phyloP scores from a whole-genome alignment of 2,329 filamentous ascomycete genomes.

The Amauroascus niger region DNA sequence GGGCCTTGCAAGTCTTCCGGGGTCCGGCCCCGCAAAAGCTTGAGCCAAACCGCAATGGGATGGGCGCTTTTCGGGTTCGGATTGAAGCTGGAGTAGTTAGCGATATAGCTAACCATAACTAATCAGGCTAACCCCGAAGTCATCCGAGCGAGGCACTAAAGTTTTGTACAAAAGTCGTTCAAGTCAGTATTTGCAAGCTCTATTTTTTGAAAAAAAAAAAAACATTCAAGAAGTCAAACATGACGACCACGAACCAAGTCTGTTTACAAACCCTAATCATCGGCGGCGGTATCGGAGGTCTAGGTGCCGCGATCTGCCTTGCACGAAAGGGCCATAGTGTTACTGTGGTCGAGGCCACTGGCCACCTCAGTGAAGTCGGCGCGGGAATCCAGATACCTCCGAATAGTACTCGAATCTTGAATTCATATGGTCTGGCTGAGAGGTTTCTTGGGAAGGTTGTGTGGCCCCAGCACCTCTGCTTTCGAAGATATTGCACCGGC shows the following conservation, averaged over 20 bases:
- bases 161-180: too few species aligned
- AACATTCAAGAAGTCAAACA: background rate
- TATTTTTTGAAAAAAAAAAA: too few species aligned
- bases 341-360: conserved; percentile 18
- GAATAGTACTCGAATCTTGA: conserved; percentile 19
- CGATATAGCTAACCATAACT: too few species aligned
- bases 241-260: background rate
- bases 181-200: too few species aligned
- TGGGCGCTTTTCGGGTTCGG: too few species aligned
- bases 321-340: conserved; percentile 20
- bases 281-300: conserved; percentile 23
- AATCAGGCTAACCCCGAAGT: too few species aligned
- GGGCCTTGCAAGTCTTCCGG: background rate
- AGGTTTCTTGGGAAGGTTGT: conserved; percentile 16
- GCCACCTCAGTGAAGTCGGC: conserved; percentile 18
- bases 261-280: conserved; percentile 18
- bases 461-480: conserved; percentile 24
- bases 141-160: too few species aligned
- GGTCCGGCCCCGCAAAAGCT: background rate
- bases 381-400: conserved; percentile 22
- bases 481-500: conserved; percentile 28
- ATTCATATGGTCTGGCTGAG: conserved; percentile 4
- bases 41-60: background rate
- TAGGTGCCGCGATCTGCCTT: conserved; percentile 21
- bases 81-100: too few species aligned